Base-by-base conservation (phyloP, 2,329 filamentous ascomycete genomes). In the Aureobasidium zeae region DNA sequence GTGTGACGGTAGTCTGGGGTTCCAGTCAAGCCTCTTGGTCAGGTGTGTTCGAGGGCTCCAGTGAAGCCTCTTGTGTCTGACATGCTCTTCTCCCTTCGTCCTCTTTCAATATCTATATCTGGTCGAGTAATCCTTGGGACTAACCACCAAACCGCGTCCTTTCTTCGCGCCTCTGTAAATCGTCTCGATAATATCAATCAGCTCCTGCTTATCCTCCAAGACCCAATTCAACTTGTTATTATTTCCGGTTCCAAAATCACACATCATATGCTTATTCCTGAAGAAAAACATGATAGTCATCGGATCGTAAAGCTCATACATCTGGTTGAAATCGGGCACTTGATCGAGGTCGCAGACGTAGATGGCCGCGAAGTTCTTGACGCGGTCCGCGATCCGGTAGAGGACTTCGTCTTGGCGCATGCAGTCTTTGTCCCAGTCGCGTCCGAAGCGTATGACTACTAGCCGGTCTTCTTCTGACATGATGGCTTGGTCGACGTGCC, bases 161-260 rank as follows among this genome's bases (percentile, higher is more conserved):
- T 98, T 98, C 74, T 94, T 96, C 22, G 91, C 91, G n/a, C 91
- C 91, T 47, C 88, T 81, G 63, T 96, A 98, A 49, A 98, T 88
- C 4, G 88, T 95, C 72, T 98, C 91, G 59, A 96, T 81, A 53
- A 98, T 98, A 66, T 98, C 91, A 57, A 98, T 94, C 57, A 98
- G 72, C 69, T 98, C 91, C 64, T 96, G 89, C 68, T 98, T 96
- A 60, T 98, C 89, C 66, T 96, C 88, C 42, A 94, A 71, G 35
- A 94, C 86, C 81, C 86, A 94, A 62, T 95, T 95, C 54, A 95
- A 72, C 65, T 96, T 96, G 64, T 98, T 98, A 66, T 98, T 98
- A 68, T 98, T 94, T 52, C 91, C 91, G 2, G 91, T 98, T 34
- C 89, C 89, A 55, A 95, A 87, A 76, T 96, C 89, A 63, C 84